Conservation (phyloP, 1,284 basidiomycete genomes). For the Rhodotorula sp. region DNA sequence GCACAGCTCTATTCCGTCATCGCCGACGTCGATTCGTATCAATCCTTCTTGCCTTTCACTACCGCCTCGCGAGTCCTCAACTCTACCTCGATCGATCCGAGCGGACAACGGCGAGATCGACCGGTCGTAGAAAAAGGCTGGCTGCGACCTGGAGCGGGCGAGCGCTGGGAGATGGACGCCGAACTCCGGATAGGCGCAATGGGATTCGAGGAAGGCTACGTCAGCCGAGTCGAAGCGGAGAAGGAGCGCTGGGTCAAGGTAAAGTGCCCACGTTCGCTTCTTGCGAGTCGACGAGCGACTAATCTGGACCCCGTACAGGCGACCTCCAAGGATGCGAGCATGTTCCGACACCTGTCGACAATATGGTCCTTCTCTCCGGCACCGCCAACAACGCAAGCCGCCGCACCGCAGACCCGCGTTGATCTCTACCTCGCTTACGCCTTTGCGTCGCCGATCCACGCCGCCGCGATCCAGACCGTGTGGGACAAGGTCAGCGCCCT, state of each 20-base stretch:
- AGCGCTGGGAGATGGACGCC: constrained; percentile 65
- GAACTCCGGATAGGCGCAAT: constrained; percentile 88
- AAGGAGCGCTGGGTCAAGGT: constrained; percentile 77
- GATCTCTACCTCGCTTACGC: constrained; percentile 64
- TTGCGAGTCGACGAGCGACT: not conserved
- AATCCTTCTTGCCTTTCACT: constrained; percentile 86
- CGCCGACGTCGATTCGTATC: constrained; percentile 81
- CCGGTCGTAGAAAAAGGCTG: constrained; percentile 26
- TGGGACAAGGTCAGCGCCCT: constrained; percentile 80
- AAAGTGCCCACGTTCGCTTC: constrained; percentile 42
- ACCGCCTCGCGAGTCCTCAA: constrained; percentile 66
- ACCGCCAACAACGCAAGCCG: constrained; percentile 8
- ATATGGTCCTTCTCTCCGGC: constrained; percentile 55
- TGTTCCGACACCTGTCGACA: constrained; percentile 82
- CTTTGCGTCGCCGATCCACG: constrained; percentile 83
- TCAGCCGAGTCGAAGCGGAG: constrained; percentile 74
- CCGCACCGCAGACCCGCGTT: constrained; percentile 38
- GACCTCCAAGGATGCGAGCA: constrained; percentile 72
- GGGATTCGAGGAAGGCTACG: constrained; percentile 80
- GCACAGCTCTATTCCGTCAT: constrained; percentile 81
- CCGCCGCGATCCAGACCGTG: constrained; percentile 73
- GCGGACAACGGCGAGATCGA: constrained; percentile 15
- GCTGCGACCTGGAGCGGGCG: constrained; percentile 25
- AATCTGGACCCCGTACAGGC: constrained; percentile 56
- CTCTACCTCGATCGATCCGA: constrained; percentile 13